Evolutionary conservation across 768 basidiomycete species (phyloP).

Genomic region (Leccinum truebloodii): DNA sequence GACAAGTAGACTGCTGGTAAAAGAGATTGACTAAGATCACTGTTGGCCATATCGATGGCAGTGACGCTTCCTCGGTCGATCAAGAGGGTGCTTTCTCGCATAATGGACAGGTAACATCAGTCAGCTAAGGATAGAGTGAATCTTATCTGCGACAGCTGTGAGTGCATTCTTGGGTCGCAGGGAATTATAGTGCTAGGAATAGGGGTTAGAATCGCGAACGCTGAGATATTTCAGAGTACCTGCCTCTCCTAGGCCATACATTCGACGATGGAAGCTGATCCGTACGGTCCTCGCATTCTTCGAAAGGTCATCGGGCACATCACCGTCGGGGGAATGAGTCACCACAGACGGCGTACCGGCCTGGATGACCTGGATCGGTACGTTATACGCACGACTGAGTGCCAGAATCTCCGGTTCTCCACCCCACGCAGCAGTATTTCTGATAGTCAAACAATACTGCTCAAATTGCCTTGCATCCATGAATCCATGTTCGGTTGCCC

Average conservation of each 20-base stretch:
- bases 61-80: neutral
- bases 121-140: conserved; percentile 34
- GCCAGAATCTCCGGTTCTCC: conserved; percentile 97
- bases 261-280: conserved; percentile 89
- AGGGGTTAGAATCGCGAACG: conserved; percentile 7
- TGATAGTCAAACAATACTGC: conserved; percentile 75
- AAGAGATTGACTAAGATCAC: neutral
- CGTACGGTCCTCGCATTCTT: conserved; percentile 48
- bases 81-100: neutral
- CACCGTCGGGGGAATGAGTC: conserved; percentile 64
- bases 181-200: conserved; percentile 82
- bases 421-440: conserved; percentile 90
- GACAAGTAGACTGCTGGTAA: neutral
- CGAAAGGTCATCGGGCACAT: conserved; percentile 26
- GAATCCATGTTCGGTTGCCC: conserved; percentile 60
- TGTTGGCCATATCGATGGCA: neutral
- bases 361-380: conserved; percentile 92
- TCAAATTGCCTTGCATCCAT: conserved; percentile 69
- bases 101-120: neutral
- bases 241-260: conserved; percentile 97
- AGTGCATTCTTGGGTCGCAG: conserved; percentile 54
- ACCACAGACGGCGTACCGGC: conserved; percentile 79
- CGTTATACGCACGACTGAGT: conserved; percentile 72
- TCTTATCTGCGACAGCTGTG: conserved; percentile 31
- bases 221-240: conserved; percentile 27